phyloP scores from a whole-genome alignment of 1,139 yeast genomes.

The Pichia sp. region DNA sequence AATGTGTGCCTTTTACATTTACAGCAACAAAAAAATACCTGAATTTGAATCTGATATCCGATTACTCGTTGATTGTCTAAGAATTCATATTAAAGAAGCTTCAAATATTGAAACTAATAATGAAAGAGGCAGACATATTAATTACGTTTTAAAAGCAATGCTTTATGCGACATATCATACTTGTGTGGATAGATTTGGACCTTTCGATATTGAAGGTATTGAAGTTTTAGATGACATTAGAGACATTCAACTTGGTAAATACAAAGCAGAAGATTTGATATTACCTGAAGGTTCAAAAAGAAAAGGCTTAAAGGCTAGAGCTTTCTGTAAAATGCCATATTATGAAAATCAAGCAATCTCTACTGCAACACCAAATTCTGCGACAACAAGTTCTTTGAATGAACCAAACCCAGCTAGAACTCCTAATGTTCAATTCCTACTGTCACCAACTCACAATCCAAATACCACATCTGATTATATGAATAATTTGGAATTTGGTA shows the following conservation, averaged over 20 bases:
- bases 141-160: constrained; percentile 13
- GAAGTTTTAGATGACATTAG: constrained; percentile 8
- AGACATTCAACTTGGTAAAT: constrained; percentile 2
- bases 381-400: not conserved
- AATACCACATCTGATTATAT: not conserved
- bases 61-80: constrained; percentile 16
- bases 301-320: not conserved
- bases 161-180: constrained; percentile 14
- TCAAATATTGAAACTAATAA: not conserved
- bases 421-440: constrained; percentile 9
- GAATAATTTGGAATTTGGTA: constrained; percentile 2
- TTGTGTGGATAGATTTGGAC: constrained; percentile 9
- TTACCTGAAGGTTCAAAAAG: not conserved
- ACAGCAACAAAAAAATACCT: constrained; percentile 1
- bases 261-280: constrained; percentile 1
- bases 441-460: constrained; percentile 4
- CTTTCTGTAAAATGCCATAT: constrained; percentile 1
- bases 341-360: not conserved
- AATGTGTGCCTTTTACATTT: constrained; percentile 22
- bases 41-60: constrained; percentile 18
- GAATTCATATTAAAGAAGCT: constrained; percentile 15
- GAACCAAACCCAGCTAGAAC: constrained; percentile 2
- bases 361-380: not conserved
- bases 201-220: constrained; percentile 2
- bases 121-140: constrained; percentile 16